Evolutionary conservation across 768 basidiomycete species (phyloP), one percentile per base, ranked within the genome.

Genomic region (Mrakia blollopis): DNA sequence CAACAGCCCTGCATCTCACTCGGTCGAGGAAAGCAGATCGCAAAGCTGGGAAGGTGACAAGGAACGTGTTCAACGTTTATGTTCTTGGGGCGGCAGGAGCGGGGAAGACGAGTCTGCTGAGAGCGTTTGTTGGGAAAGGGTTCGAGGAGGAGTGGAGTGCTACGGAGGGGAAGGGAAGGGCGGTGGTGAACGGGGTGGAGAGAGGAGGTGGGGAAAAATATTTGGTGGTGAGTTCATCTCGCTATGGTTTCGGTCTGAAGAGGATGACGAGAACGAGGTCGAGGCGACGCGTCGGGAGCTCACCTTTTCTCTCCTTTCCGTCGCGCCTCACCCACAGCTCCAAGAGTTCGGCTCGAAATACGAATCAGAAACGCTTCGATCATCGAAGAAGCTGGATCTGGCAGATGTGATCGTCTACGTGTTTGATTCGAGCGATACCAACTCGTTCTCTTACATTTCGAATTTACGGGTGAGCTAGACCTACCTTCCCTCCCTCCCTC

Each of bases 321-420:
- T 67, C 23, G 16, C 37, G 52, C 47, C 65, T 63, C 77, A 41
- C 13, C 13, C 16, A 21, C 80, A 97, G 96, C 85, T 99, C 68
- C 96, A 98, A 86, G 96, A 99, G 81, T 98, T 98, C 82, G 96
- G 96, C 23, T 94, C 93, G 57, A 91, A 91, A 83, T 97, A 96
- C 80, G 96, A 99, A 84, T 87, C 92, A 0, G 96, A 98, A 83
- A 90, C 89, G 14, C 85, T 98, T 75, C 88, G 94, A 78, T 93
- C 91, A 83, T 87, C 89, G 54, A 96, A 93, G 86, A 97, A 94
- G 85, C 89, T 90, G 44, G 95, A 97, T 82, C 85, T 92, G 63
- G 93, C 92, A 28, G 96, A 99, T 84, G 92, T 98, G 60, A 92
- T 98, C 78, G 88, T 95, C 79, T 98, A 96, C 65, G 94, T 98